phyloP scores from a whole-genome alignment of 257 asterid genomes.

The Nicotiana benthamiana region DNA sequence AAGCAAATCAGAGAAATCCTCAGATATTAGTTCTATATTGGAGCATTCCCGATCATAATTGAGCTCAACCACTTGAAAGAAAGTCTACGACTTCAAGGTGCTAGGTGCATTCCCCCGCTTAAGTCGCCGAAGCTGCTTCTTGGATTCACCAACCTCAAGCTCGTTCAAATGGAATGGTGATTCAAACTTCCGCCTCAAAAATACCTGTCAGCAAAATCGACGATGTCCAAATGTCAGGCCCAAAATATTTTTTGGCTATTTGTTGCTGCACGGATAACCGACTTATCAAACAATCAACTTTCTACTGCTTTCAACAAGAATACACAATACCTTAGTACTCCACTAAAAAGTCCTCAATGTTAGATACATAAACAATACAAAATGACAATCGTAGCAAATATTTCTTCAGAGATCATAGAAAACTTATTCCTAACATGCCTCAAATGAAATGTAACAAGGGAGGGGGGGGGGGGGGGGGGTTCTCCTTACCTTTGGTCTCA shows the following conservation, averaged over 20 bases:
- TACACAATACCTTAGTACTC: background rate
- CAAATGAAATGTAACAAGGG: background rate
- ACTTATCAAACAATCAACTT: background rate
- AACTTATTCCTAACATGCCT: background rate
- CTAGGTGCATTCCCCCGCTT: background rate
- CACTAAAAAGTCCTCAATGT: background rate
- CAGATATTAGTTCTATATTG: background rate
- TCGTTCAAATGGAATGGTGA: background rate
- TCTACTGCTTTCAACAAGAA: background rate
- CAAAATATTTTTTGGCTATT: background rate
- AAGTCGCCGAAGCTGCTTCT: background rate
- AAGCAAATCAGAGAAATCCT: background rate
- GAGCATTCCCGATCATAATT: background rate
- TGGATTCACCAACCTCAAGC: background rate
- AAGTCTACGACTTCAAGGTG: background rate
- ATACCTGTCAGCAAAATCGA: background rate
- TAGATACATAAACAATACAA: background rate
- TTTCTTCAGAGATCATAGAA: background rate
- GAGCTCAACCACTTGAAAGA: background rate
- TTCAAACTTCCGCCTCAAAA: background rate
- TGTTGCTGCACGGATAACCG: background rate
- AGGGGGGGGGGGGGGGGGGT: no score
- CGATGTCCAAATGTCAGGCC: background rate
- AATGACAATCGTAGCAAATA: background rate
- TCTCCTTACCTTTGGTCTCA: no score